phyloP scores from a whole-genome alignment of 1,284 basidiomycete species.

The Ustilago tritici region DNA sequence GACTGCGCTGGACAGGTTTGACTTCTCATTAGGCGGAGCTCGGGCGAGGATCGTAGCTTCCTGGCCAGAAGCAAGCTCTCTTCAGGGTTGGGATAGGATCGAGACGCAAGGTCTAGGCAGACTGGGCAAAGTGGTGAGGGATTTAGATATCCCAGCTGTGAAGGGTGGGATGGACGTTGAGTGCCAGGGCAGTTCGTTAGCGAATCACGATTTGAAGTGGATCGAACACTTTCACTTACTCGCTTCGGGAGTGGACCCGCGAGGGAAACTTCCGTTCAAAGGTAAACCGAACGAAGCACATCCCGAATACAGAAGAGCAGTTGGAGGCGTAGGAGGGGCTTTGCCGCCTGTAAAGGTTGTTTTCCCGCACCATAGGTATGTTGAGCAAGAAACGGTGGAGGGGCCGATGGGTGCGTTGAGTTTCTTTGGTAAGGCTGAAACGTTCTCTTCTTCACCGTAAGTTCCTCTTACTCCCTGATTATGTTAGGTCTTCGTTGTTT shows the following conservation, averaged over 20 bases:
- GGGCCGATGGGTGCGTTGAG: constrained; percentile 56
- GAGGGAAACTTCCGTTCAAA: constrained; percentile 43
- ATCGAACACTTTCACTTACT: constrained; percentile 65
- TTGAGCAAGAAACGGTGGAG: constrained; percentile 47
- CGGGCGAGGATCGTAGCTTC: constrained; percentile 55
- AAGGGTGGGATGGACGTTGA: constrained; percentile 32
- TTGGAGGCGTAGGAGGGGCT: background rate
- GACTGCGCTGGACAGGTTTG: constrained; percentile 26
- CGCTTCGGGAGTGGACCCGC: constrained; percentile 46
- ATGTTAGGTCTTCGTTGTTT: background rate
- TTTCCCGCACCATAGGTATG: constrained; percentile 61
- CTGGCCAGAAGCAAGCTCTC: constrained; percentile 44
- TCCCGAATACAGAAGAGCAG: constrained; percentile 23
- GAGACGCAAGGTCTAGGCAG: constrained; percentile 59
- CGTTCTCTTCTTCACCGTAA: constrained; percentile 37
- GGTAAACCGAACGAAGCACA: constrained; percentile 33
- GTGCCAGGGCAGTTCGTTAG: constrained; percentile 64
- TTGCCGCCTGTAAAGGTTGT: constrained; percentile 58
- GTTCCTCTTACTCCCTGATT: background rate
- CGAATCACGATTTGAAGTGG: constrained; percentile 61
- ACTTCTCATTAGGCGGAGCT: constrained; percentile 35
- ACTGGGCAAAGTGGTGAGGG: constrained; percentile 50
- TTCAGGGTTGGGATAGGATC: constrained; percentile 58
- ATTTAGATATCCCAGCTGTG: constrained; percentile 22
- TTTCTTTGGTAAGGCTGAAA: constrained; percentile 64